Conservation (phyloP, 1,284 basidiomycete genomes). For the Pholiota adiposa region DNA sequence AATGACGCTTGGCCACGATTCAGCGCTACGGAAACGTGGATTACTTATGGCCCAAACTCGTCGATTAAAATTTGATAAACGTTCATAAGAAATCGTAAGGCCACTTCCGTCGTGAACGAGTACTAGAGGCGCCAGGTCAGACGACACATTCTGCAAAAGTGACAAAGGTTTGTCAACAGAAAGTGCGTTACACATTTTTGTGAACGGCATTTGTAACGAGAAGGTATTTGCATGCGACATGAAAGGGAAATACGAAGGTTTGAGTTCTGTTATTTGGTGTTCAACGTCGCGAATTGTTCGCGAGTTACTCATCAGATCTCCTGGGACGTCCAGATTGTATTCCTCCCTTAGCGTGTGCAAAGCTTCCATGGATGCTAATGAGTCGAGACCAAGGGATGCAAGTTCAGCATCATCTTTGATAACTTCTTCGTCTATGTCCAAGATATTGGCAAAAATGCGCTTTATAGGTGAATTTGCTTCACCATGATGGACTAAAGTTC, state of each 20-base stretch:
- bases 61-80: conserved; percentile 50
- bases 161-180: conserved; percentile 36
- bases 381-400: conserved; percentile 58
- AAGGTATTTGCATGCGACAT: background rate
- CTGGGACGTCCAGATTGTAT: conserved; percentile 43
- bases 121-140: conserved; percentile 48
- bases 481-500: conserved; percentile 38
- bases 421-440: conserved; percentile 45
- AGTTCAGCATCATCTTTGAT: conserved; percentile 50
- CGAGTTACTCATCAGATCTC: conserved; percentile 40
- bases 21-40: conserved; percentile 48
- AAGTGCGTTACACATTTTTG: conserved; percentile 22
- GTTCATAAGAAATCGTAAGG: conserved; percentile 53
- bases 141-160: conserved; percentile 41
- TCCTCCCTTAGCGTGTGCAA: conserved; percentile 47
- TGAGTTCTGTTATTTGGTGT: conserved; percentile 28
- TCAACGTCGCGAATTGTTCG: conserved; percentile 39
- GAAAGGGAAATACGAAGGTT: conserved; percentile 8
- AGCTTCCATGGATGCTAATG: conserved; percentile 65
- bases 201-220: background rate
- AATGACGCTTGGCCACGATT: conserved; percentile 49
- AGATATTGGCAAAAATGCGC: conserved; percentile 48
- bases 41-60: conserved; percentile 65
- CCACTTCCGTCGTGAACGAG: conserved; percentile 78
- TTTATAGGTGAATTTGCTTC: conserved; percentile 38